Base-by-base conservation (phyloP, 768 basidiomycete genomes). In the Phaeotremella skinneri region DNA sequence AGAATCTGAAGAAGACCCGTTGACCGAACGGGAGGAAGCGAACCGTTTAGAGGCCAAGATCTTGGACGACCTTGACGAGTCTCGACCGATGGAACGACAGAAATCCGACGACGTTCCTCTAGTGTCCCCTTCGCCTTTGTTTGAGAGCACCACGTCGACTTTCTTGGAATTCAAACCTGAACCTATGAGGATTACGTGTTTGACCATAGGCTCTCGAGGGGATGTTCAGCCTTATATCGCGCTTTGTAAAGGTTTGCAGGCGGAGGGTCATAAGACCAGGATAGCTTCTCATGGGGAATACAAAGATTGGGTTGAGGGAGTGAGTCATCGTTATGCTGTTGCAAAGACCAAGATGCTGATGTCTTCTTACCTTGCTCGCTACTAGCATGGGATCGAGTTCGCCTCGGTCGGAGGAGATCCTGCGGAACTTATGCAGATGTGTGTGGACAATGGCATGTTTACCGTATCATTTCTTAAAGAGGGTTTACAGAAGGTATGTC, bases 141-240 rank as follows among this genome's bases (percentile, higher is more conserved):
- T 99, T 77, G 91, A 88, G 1, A 93, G 90, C 11, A 86, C 88
- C n/a, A 91, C 90, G 0, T 91, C 90, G 2, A 94, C 94, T 1
- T 97, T 98, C 80, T 79, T 99, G 64, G 94, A 91, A 4, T 99
- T 99, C 81, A 93, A 91, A 76, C 96, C 94, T 1, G 83, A 88
- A 66, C 80, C 89, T 1, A 78, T 99, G 60, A 87, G 85, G 67
- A 90, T 99, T 70, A 97, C 96, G 0, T 91, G 94, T 79, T 78
- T 98, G 62, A 97, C 94, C 0, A 96, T 99, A 66, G 94, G 94
- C 4, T 92, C 91, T 21, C 83, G 94, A 51, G 94, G 94, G 52
- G 94, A 99, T 74, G 96, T 98, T 7, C 94, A 99, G 76, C 94
- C 94, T 11, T 99, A 98, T 73, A 98, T 99, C 67, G 87, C 96